Evolutionary conservation across 2,329 filamentous ascomycete genomes (phyloP), one percentile per base, ranked within the genome.

Genomic region (Calonectria fujianensis): DNA sequence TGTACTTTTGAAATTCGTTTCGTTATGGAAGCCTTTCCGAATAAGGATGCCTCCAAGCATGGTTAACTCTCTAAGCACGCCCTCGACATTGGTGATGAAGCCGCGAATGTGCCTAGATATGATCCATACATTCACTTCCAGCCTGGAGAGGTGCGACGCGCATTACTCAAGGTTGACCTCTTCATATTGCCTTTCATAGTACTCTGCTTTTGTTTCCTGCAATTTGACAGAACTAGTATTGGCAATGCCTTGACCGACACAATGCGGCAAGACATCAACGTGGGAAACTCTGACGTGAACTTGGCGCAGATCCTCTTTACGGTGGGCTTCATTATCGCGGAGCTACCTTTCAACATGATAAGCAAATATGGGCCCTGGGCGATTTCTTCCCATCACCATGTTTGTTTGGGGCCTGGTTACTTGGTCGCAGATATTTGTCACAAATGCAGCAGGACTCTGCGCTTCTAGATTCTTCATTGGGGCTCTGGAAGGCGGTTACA

Each of bases 171-270:
- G 20, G 80, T 81, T 1, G 83, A 84, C 52, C 61, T 81, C 1
- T 75, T 75, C 2, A 81, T 84, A 2, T 57, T 84, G 35, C 82
- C 82, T 0, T 78, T 81, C 18, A 82, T 84, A 4, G 75, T 84
- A 2, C 75, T 82, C 6, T 82, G 81, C 35, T 84, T 84, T 41
- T 83, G 79, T 41, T 82, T 83, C 51, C 81, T 84, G 3, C 83
- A 84, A 24, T 83, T 84, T 45, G 82, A 84, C 37, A 81, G 82
- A 10, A 83, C 76, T 59, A 88, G 87, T 73, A 89, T 89, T 69
- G 86, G 86, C 70, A 90, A 89, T 41, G 89, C 89, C 3, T 77
- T 91, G 50, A 91, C 89, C 4, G 89, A 90, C 51, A 87, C 85
- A 4, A 86, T 91, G 54, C 85, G 87, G 18, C 73, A 84, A 4